Conservation (phyloP, 495 filamentous ascomycete species). For the Lophiotrema nucula region DNA sequence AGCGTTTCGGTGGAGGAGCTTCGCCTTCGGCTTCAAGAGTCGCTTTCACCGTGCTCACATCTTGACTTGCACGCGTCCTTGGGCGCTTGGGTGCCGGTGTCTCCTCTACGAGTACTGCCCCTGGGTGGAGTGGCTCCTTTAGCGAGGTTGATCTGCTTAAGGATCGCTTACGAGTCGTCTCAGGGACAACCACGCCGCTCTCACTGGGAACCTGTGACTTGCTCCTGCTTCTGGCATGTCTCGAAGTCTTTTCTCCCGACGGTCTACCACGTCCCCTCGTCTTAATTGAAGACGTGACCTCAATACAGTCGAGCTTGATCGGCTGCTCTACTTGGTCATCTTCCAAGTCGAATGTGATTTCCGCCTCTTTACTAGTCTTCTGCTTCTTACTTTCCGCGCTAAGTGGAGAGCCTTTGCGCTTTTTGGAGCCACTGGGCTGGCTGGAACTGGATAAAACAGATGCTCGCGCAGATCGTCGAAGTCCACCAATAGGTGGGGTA, state of each 20-base stretch:
- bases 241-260: too few species aligned
- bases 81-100: conserved; percentile 31
- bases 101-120: conserved; percentile 27
- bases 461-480: conserved; percentile 8
- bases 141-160: conserved; percentile 20
- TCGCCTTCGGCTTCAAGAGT: background rate
- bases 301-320: background rate
- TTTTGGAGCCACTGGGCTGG: conserved; percentile 10
- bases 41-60: conserved; percentile 15
- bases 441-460: background rate
- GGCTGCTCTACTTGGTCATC: too few species aligned
- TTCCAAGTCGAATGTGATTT: too few species aligned
- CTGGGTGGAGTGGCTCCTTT: conserved; percentile 21
- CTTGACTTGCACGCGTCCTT: conserved; percentile 22
- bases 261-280: background rate
- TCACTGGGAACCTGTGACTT: too few species aligned
- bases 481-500: background rate
- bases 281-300: background rate
- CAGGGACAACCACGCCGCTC: too few species aligned
- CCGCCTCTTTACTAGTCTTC: conserved; percentile 30
- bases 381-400: background rate
- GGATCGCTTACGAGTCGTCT: conserved; percentile 26
- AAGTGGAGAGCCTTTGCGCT: conserved; percentile 28
- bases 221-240: too few species aligned
- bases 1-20: conserved; percentile 22